Evolutionary conservation across 441 rosid species (phyloP).

Genomic region (Euphorbia schlechtendalii): DNA sequence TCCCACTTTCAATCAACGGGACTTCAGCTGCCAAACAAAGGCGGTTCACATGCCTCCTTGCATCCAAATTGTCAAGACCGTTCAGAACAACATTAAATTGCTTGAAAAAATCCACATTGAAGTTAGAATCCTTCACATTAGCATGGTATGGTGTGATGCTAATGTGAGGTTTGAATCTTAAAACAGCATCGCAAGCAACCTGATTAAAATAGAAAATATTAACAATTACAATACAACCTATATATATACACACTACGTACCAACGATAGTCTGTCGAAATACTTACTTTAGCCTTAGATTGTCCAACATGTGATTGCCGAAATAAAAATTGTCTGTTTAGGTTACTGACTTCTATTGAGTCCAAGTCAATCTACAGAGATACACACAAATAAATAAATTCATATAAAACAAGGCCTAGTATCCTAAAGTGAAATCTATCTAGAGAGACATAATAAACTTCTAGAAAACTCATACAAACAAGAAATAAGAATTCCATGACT

Average conservation of each 20-base stretch:
- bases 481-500: background rate
- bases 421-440: background rate
- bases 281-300: constrained; percentile 87
- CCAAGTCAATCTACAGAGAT: constrained; percentile 78
- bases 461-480: background rate
- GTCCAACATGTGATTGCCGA: constrained; percentile 92
- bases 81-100: constrained; percentile 89
- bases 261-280: constrained; percentile 7
- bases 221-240: constrained; percentile 5
- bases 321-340: constrained; percentile 92
- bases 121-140: constrained; percentile 73
- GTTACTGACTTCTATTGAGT: constrained; percentile 98
- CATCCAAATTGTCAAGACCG: constrained; percentile 95
- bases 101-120: constrained; percentile 84
- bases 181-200: constrained; percentile 96
- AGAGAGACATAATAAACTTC: background rate
- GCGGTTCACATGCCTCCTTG: constrained; percentile 95
- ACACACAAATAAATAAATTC: constrained; percentile 12
- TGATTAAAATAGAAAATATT: constrained; percentile 25
- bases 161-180: constrained; percentile 83
- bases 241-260: no score
- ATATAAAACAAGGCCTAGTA: background rate
- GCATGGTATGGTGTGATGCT: constrained; percentile 78
- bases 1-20: constrained; percentile 96
- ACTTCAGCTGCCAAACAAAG: constrained; percentile 95